Base-by-base conservation (phyloP, 75 land plant species). In the Cupressus sempervirens region DNA sequence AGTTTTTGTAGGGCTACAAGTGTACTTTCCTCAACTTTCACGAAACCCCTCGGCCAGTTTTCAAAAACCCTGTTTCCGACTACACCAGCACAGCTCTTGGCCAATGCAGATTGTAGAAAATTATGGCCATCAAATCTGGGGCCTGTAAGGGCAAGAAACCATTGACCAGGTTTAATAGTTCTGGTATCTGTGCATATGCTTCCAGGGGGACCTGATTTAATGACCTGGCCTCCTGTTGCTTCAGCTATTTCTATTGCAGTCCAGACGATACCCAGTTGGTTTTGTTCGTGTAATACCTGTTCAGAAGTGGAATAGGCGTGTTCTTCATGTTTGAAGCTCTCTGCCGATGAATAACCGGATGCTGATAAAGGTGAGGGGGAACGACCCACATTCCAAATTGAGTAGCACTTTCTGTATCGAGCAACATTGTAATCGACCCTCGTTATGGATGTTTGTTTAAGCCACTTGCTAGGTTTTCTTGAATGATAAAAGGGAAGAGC, bases 171-270 rank as follows among this genome's bases (percentile, higher is more conserved):
- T 34, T 79, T 36, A 12, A 88, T 32, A 7, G 30, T 83, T 82
- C 93, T 83, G 35, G 88, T 92, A 77, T 92, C 93, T 46, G 93
- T 90, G 75, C 83, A 85, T 26, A 92, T 86, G 88, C 90, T 88
- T 75, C 91, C 93, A 8, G 93, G 68, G 11, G 87, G 67, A 36
- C 88, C 93, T 62, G 56, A 72, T 80, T 65, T 81, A 6, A 86
- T 62, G 10, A 88, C 85, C n/a, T 38, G 52, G 26, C 93, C 93
- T 23, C 73, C 77, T 53, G 87, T 86, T 46, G 88, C 91, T 53
- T 88, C 79, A 23, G 90, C 90, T 26, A 91, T 89, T 86, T 90
- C 91, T 12, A 9, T 40, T 8, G 86, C 85, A 35, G 50, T 87
- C 92, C 87, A 88, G 50, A 79, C 30, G 11, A 79, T 79, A 79